Evolutionary conservation across 768 basidiomycete genomes (phyloP), one percentile per base, ranked within the genome.

Genomic region (Xerocomellus chrysenteron): DNA sequence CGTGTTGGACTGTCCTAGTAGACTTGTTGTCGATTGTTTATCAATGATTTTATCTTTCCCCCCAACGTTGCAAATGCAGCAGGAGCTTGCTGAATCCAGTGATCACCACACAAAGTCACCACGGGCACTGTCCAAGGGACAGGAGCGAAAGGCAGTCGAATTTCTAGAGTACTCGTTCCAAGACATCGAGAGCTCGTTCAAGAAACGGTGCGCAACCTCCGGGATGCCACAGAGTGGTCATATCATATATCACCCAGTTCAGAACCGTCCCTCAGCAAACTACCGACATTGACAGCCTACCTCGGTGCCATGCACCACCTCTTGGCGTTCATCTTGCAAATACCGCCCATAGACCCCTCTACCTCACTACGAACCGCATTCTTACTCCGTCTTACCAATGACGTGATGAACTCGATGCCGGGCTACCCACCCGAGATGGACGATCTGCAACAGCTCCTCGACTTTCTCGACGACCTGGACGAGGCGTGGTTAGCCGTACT

Each of bases 401-500:
- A 91, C 47, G 76, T 83, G 17, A 73, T 92, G 60, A 73, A 69
- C 55, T 77, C 82, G 11, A 79, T 90, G 10, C 73, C 80, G 5
- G 87, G 88, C 6, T 92, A 92, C 65, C 69, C 73, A 3, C 77
- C 82, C 1, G 69, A 76, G 16, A 57, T 71, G 21, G 68, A 74
- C 8, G 71, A 75, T 14, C 70, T 92, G 2, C 77, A 73, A 33
- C 74, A 79, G 37, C 76, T 89, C 6, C 74, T 88, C 26, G 83
- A 86, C 57, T 88, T 84, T 75, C 73, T 92, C 26, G 82, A 84
- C 65, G 85, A 89, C 63, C 78, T 92, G 37, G 90, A 92, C 69
- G 78, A 83, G 49, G 87, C 83, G 0, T 92, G 90, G 90, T 60
- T 83, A 14, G 78, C 82, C 17, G 86, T 88, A 2, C 76, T 92